Percentiles rank a stretch among this genome's conserved stretches.
Evolutionary conservation across 1,284 basidiomycete species (phyloP).

Genomic region (Leccinum laetum): DNA sequence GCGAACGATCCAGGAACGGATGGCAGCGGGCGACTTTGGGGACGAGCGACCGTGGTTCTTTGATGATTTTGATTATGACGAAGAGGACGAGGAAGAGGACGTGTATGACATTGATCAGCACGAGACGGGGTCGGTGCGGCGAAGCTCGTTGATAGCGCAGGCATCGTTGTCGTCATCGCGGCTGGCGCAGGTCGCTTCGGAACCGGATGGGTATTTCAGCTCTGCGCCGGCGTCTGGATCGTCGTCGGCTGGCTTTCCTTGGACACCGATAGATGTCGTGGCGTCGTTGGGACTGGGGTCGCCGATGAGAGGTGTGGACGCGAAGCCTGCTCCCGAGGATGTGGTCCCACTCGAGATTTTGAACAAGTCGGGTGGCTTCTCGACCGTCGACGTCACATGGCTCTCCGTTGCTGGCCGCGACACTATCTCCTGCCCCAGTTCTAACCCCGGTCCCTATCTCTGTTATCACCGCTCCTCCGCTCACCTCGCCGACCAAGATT

Average conservation of each 20-base stretch:
- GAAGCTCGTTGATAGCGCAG: not conserved
- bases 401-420: conserved; percentile 11
- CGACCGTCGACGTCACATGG: conserved; percentile 38
- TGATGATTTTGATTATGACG: conserved; percentile 30
- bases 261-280: conserved; percentile 16
- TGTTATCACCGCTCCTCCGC: conserved; percentile 15
- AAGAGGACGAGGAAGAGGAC: conserved; percentile 41
- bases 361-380: conserved; percentile 54
- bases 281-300: conserved; percentile 21
- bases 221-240: conserved; percentile 10
- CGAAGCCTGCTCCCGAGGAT: conserved; percentile 57
- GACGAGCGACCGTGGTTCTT: conserved; percentile 53
- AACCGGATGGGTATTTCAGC: conserved; percentile 25
- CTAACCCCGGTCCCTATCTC: not conserved
- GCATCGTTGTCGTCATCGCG: not conserved
- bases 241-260: conserved; percentile 13
- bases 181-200: conserved; percentile 7
- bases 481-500: conserved; percentile 33
- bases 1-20: conserved; percentile 63
- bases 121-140: conserved; percentile 27
- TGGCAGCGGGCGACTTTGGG: conserved; percentile 59
- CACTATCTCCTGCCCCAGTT: not conserved
- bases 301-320: conserved; percentile 38
- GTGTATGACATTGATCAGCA: conserved; percentile 38
- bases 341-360: conserved; percentile 67